Evolutionary conservation across 164 flowering plant genomes (phyloP), one percentile per base, ranked within the genome.

Genomic region (Vitis labrusca): DNA sequence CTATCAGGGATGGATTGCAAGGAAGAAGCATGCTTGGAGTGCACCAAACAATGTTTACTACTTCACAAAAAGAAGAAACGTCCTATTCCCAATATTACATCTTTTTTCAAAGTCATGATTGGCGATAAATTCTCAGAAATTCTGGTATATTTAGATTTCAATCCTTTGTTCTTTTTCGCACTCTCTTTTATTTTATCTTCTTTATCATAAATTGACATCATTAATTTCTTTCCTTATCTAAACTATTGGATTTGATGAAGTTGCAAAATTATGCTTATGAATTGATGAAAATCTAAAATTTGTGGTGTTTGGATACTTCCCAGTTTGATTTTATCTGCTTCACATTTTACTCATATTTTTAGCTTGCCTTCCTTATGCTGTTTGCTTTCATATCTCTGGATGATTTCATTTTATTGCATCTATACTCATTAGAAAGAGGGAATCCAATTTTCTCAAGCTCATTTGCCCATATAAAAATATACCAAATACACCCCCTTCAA

Each of bases 61-160:
- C 0, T 68, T 55, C 80, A 80, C 61, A 49, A 56, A 16, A 74
- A 57, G 50, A 68, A 71, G 19, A 61, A 48, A 37, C 47, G 23
- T 11, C 19, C 62, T 19, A 37, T 76, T 12, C 19, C 73, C 47
- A n/a, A 12, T 56, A 51, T 64, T 54, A 14, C 14, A 27, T 71
- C 83, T 48, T 80, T 80, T 30, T 77, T 77, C 76, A 80, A 77
- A 64, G 59, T 80, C 71, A 71, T 80, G 80, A 64, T 77, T 63
- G 83, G 74, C 3, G 67, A 71, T 23, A 16, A 62, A 4, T 80
- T 59, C 56, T 65, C 76, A 3, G 15, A 71, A 61, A 44, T 69
- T 52, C 7, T 80, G 76, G 83, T 80, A 77, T 16, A 50, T 47
- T 49, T 59, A 3, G 12, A 5, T 47, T 9, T 61, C 13, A 8